Evolutionary conservation across 768 basidiomycete species (phyloP), one percentile per base, ranked within the genome.

Genomic region (Serendipita sp.): DNA sequence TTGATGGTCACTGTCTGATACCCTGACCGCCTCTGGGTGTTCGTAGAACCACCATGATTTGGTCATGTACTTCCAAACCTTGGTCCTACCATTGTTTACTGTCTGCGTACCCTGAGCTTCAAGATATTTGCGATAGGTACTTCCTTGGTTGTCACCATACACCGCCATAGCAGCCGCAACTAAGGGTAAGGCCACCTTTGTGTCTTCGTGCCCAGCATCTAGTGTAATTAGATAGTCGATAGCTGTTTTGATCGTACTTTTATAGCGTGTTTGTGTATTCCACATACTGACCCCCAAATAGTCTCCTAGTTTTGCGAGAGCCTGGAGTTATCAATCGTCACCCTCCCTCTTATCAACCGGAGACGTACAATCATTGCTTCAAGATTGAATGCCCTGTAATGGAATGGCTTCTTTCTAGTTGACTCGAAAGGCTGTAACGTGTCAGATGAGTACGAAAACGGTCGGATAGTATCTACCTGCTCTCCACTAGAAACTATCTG

Each of bases 311-410:
- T 82, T 81, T 3, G 81, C 81, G 68, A 77, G 75, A 29, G 76
- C 77, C 80, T 83, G 62, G 5, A 29, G 13, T 15, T 6, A 11
- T n/a, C 6, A 48, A 4, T 16, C 23, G 45, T 63, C n/a, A 16
- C 5, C 16, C 16, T 5, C 48, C 10, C 16, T n/a, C 48, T 52
- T 6, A 52, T 10, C 31, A 33, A 16, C 48, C 48, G n/a, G 48
- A 8, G 18, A 52, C 48, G 48, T 52, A 80, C 80, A 58, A 85
- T 81, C 80, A 86, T 82, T 5, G 83, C 84, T 1, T 80, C 81
- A 15, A 86, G 75, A 66, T 87, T 87, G 73, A 84, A 86, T 0
- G 79, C 77, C 8, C 82, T 78, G 69, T 86, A 86, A 69, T 86
- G 84, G 70, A 80, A 85, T 15, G 85, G 83, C 10, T 80, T 75